Base-by-base conservation (phyloP, 192 early-diverging fungal genomes). In the Phlyctochytrium bullatum region DNA sequence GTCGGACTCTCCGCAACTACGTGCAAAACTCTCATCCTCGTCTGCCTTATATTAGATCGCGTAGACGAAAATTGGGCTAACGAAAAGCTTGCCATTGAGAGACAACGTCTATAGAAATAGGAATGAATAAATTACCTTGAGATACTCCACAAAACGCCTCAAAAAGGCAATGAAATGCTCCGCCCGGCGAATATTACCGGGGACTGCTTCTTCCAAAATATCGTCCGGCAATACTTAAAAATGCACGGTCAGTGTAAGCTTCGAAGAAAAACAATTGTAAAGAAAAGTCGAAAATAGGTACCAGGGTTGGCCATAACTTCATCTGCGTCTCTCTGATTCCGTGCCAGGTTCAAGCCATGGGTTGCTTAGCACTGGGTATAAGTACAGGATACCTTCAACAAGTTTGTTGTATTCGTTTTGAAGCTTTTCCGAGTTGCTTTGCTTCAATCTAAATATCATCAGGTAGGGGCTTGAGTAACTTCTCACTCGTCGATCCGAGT, bases 151-250 rank as follows among this genome's bases (percentile, higher is more conserved):
- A 71, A 99, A 97, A 16, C 97, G 87, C 68, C 93, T 80, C 56
- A 99, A 73, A 75, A 99, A 99, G 1, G 91, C 90, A 4, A 99
- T 92, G 81, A 99, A 99, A 77, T 99, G 97, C 72, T 99, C 96
- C 16, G 97, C 97, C 40, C 90, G 82, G 54, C 97, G 86, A 71
- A 99, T 99, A 71, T 95, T 98, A 2, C 97, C 97, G 1, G 97
- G 97, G 10, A 99, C 89, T 0, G 94, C 93, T 67, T 99, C 97
- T 28, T 83, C 77, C 64, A 98, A 72, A 10, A 99, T 81, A 68
- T 97, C 94, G 70, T 97, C 93, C 0, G 97, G 95, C 23, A 99
- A 66, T 1, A 92, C 91, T 85, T 60, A 6, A 27, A 28, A 25
- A 65, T 36, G 23, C 20, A 40, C 61, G 6, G 20, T 40, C 59